Conservation (phyloP, 495 filamentous ascomycete species). For the Saxophila tyrrhenica region DNA sequence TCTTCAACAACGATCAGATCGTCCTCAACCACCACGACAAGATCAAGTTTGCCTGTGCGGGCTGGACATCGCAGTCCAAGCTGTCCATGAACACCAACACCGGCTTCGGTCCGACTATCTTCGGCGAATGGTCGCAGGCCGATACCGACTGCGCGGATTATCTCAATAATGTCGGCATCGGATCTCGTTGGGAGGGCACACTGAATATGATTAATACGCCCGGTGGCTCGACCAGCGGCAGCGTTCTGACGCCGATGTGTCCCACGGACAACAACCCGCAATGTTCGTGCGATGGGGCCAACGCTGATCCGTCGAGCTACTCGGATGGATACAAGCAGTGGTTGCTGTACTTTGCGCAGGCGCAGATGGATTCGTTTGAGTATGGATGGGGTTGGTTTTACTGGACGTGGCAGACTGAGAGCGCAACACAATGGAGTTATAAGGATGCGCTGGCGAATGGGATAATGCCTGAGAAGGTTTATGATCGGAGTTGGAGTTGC, state of each 20-base stretch:
- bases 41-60: conserved; percentile 72
- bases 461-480: conserved; percentile 71
- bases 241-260: conserved; percentile 54
- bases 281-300: conserved; percentile 68
- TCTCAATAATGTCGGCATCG: conserved; percentile 81
- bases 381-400: conserved; percentile 95
- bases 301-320: conserved; percentile 58
- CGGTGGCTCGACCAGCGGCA: conserved; percentile 28
- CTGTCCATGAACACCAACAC: conserved; percentile 56
- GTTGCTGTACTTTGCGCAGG: conserved; percentile 80
- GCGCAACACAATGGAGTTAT: conserved; percentile 86
- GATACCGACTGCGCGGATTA: conserved; percentile 88
- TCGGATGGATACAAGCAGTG: conserved; percentile 69
- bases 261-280: conserved; percentile 41
- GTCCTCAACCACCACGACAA: conserved; percentile 49
- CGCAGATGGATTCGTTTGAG: conserved; percentile 89
- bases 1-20: conserved; percentile 53
- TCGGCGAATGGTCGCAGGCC: conserved; percentile 96
- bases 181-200: conserved; percentile 86
- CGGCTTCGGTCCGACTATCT: conserved; percentile 92
- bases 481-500: conserved; percentile 66
- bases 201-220: conserved; percentile 43
- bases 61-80: conserved; percentile 69
- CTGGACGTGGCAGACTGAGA: conserved; percentile 84
- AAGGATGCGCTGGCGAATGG: conserved; percentile 72